Evolutionary conservation across 306 rosid genomes (phyloP).

Genomic region (Dalbergia oliveri): DNA sequence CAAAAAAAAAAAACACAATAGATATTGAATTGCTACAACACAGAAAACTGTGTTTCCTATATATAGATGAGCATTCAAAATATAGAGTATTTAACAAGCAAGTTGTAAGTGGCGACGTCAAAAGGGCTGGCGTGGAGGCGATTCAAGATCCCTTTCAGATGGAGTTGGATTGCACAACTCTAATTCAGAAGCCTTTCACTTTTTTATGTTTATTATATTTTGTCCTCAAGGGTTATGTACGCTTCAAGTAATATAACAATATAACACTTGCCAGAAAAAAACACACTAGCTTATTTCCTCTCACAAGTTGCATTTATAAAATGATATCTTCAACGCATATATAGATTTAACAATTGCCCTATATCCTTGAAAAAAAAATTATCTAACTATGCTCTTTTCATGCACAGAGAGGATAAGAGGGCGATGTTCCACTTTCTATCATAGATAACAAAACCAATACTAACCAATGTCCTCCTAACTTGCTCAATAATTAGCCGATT

Average conservation of each 20-base stretch:
- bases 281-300: slow-evolving; percentile 37
- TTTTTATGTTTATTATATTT: slow-evolving; percentile 2
- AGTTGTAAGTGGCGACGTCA: slow-evolving; percentile 26
- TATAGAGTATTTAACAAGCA: not conserved
- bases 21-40: not conserved
- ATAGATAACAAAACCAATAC: slow-evolving; percentile 22
- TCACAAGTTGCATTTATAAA: slow-evolving; percentile 50
- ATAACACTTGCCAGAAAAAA: slow-evolving; percentile 15
- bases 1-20: not conserved
- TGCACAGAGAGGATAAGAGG: slow-evolving; percentile 41
- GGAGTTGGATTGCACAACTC: slow-evolving; percentile 29
- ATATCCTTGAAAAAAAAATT: slow-evolving; percentile 2
- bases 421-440: slow-evolving; percentile 33
- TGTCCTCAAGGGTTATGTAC: slow-evolving; percentile 28
- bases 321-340: slow-evolving; percentile 45
- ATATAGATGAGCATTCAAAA: not conserved
- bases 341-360: not conserved
- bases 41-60: not conserved
- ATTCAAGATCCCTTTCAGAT: slow-evolving; percentile 40
- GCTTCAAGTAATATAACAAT: slow-evolving; percentile 8
- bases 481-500: slow-evolving; percentile 41
- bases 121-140: not conserved
- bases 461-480: slow-evolving; percentile 37
- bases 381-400: slow-evolving; percentile 29
- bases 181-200: not conserved